A percentile compares a stretch with the other conserved stretches of the same genome.
These are phyloP conservation scores for Kurtzmaniella quercitrusa DNA, from an alignment of 1,139 yeast species.

Conservation along the genomic window DNA sequence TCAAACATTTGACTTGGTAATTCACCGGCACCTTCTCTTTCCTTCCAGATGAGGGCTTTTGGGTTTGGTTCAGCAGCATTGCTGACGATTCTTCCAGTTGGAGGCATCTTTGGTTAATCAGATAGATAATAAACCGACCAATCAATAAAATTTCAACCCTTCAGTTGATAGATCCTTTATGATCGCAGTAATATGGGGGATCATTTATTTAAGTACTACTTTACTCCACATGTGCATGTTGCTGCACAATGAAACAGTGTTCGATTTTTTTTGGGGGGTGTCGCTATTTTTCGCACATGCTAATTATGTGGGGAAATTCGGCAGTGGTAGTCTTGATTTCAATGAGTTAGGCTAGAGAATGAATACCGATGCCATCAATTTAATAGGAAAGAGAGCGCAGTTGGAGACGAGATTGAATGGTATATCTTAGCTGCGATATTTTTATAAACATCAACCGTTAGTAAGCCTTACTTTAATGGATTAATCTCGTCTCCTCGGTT, in stretches of 20 bases:
- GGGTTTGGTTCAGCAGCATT: conserved; percentile 26
- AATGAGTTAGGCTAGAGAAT: background rate
- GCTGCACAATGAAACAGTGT: background rate
- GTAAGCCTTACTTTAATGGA: no score
- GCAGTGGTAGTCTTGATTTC: no score
- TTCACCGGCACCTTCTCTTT: conserved; percentile 26
- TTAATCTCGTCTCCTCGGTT: no score
- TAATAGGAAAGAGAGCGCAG: no score
- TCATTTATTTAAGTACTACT: background rate
- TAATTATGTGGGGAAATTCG: background rate
- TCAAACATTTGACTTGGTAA: conserved; percentile 26
- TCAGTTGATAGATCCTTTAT: no score
- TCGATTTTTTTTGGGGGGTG: background rate
- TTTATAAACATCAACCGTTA: no score
- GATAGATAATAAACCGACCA: background rate
- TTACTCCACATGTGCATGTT: no score
- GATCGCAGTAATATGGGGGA: background rate
- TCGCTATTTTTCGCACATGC: conserved; percentile 1
- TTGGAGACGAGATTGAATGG: no score
- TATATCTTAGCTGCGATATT: no score
- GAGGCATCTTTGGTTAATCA: background rate
- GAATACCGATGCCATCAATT: no score
- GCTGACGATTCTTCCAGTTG: conserved; percentile 1
- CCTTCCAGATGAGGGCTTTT: conserved; percentile 22
- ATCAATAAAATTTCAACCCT: no score